Base-by-base conservation (phyloP, 768 basidiomycete species). In the Podaxis sp. region DNA sequence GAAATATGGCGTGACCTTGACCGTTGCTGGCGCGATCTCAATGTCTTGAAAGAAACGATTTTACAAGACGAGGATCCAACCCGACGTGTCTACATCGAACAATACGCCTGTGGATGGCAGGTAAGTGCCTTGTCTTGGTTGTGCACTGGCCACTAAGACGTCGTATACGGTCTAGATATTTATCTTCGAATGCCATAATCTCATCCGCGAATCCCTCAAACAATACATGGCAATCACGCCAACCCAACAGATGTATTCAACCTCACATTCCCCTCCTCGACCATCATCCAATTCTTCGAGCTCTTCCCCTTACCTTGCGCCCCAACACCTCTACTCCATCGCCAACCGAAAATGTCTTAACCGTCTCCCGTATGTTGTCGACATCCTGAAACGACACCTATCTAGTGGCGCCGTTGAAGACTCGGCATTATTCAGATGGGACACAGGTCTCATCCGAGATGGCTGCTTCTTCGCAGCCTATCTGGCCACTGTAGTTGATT, bases 171-270 rank as follows among this genome's bases (percentile, higher is more conserved):
- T 68, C 56, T 70, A 91, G 87, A 90, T 94, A 59, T 95, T 92
- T 75, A 87, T 96, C 65, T 96, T 96, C 67, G 93, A 96, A 74
- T 93, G 91, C 72, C 83, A 95, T 72, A 95, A 95, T 73, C 84
- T 93, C 66, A 90, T 96, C 67, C 87, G 92, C 30, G 93, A 95
- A 70, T 84, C 87, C 2, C 84, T 97, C 33, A 88, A 90, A 69
- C 85, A 87, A 63, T 86, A 71, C 36, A 67, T 70, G 24, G 62
- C 72, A 17, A 66, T 55, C 13, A 66, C 72, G 2, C 63, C 72
- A 20, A 66, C 73, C 38, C 71, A 68, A 8, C 62, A 69, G 4
- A 58, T 73, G 69, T 87, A 73, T 74, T 82, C 68, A 68, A 56
- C 56, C 38, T 33, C 60, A 6, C 76, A 68, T 69, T 79, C 72